A percentile compares a stretch with the other conserved stretches of the same genome.
Conservation (phyloP, 139 green algal species). For the Diplosphaera chodatii region DNA sequence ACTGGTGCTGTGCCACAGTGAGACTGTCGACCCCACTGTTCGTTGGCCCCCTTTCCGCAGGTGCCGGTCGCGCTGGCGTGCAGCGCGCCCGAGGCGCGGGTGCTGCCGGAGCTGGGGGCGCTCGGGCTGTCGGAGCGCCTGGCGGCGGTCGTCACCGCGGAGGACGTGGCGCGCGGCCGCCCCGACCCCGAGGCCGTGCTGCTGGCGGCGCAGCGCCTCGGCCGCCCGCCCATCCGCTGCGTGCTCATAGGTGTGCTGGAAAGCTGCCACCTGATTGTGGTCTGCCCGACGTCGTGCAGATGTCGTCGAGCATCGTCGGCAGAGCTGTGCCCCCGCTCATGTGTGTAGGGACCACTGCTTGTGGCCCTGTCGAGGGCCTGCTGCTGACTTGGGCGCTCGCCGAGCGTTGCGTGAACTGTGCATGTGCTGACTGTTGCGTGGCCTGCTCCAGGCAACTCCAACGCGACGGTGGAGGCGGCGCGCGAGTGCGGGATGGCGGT, state of each 20-base stretch:
- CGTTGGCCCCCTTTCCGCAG: background rate
- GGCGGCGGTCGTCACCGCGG: slow-evolving; percentile 68
- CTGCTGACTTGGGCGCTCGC: too few relatives aligned
- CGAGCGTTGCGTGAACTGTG: too few relatives aligned
- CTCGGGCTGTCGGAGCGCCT: slow-evolving; percentile 54
- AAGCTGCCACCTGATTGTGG: too few relatives aligned
- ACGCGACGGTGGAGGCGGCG: slow-evolving; percentile 69
- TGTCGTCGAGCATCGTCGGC: too few relatives aligned
- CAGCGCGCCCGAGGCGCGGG: slow-evolving; percentile 37
- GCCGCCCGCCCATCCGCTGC: slow-evolving; percentile 80
- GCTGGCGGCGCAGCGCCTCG: slow-evolving; percentile 60
- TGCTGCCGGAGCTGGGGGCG: slow-evolving; percentile 40
- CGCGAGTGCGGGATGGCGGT: slow-evolving; percentile 89
- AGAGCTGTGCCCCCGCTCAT: too few relatives aligned
- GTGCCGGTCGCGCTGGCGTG: slow-evolving; percentile 75
- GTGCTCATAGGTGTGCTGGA: slow-evolving; percentile 67
- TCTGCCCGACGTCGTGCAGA: too few relatives aligned
- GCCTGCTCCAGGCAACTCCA: background rate
- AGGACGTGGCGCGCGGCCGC: slow-evolving; percentile 64
- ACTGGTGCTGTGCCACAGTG: too few relatives aligned
- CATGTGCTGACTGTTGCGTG: too few relatives aligned
- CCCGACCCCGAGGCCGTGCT: slow-evolving; percentile 75
- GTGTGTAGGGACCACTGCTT: too few relatives aligned
- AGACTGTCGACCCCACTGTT: background rate
- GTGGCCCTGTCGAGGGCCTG: too few relatives aligned